phyloP scores from a whole-genome alignment of 2,329 filamentous ascomycete genomes.

The Diaporthe velutina region DNA sequence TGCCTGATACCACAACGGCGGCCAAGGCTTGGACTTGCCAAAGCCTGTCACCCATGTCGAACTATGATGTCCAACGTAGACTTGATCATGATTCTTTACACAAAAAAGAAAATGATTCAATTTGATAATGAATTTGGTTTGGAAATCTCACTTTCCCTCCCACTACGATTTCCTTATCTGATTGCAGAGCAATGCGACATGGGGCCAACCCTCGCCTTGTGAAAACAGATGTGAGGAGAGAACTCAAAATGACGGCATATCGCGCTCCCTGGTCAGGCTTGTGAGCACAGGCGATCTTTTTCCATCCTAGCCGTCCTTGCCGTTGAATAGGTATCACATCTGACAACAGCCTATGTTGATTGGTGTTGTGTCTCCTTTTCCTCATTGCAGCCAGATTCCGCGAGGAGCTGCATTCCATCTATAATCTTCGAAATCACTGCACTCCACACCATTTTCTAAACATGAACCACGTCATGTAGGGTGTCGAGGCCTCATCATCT shows the following conservation, averaged over 20 bases:
- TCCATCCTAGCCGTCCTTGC: background rate
- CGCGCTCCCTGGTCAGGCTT: background rate
- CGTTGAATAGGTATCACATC: background rate
- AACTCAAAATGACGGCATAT: background rate
- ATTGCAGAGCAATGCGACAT: background rate
- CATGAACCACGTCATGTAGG: too few species aligned
- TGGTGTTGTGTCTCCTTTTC: accelerated
- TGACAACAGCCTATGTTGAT: background rate
- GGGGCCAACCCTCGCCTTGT: background rate
- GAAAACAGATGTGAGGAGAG: too few species aligned
- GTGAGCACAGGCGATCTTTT: too few species aligned
- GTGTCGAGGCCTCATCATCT: too few species aligned
- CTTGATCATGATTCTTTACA: background rate
- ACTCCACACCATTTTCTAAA: too few species aligned
- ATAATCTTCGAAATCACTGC: too few species aligned
- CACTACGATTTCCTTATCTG: too few species aligned
- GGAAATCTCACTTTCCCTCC: background rate
- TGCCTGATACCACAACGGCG: background rate
- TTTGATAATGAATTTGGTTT: background rate
- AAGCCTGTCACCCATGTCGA: background rate
- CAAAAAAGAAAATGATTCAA: too few species aligned
- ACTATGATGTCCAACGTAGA: background rate
- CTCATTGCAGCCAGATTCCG: background rate
- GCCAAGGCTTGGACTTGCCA: conserved; percentile 12
- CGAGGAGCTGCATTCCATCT: background rate